phyloP scores from a whole-genome alignment of 2,329 filamentous ascomycete genomes.

The Aureobasidium zeae region DNA sequence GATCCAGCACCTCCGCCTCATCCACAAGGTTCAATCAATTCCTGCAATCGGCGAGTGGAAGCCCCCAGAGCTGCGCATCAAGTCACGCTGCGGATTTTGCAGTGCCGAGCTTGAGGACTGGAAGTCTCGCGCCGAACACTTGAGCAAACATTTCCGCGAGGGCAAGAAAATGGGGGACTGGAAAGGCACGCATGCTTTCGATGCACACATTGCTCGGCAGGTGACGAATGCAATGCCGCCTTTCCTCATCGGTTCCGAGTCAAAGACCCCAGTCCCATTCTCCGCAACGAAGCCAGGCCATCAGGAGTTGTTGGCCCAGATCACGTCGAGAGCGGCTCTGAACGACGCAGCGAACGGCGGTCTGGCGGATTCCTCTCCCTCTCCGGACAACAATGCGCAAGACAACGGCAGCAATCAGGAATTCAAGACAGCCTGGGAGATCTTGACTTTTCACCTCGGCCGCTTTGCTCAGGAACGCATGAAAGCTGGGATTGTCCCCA shows the following conservation, averaged over 20 bases:
- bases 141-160: slow-evolving; percentile 47
- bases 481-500: slow-evolving; percentile 7
- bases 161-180: slow-evolving; percentile 46
- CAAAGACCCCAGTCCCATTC: slow-evolving; percentile 7
- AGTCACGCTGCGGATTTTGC: slow-evolving; percentile 48
- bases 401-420: background rate
- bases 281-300: slow-evolving; percentile 11
- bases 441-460: slow-evolving; percentile 12
- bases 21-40: slow-evolving; percentile 54
- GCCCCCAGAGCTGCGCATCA: slow-evolving; percentile 45
- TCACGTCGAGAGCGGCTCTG: slow-evolving; percentile 3
- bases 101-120: slow-evolving; percentile 39
- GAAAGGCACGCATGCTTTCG: slow-evolving; percentile 47
- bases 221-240: slow-evolving; percentile 45
- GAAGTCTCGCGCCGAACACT: slow-evolving; percentile 44
- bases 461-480: slow-evolving; percentile 14
- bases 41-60: slow-evolving; percentile 57
- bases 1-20: slow-evolving; percentile 50
- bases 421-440: slow-evolving; percentile 33
- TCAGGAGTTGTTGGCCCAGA: slow-evolving; percentile 5
- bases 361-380: background rate
- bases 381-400: background rate
- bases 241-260: slow-evolving; percentile 36
- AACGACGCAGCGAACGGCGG: background rate
- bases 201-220: slow-evolving; percentile 37